A percentile compares a stretch with the other conserved stretches of the same genome.
Conservation (phyloP, 1,284 basidiomycete genomes). For the Ustilago esculenta region DNA sequence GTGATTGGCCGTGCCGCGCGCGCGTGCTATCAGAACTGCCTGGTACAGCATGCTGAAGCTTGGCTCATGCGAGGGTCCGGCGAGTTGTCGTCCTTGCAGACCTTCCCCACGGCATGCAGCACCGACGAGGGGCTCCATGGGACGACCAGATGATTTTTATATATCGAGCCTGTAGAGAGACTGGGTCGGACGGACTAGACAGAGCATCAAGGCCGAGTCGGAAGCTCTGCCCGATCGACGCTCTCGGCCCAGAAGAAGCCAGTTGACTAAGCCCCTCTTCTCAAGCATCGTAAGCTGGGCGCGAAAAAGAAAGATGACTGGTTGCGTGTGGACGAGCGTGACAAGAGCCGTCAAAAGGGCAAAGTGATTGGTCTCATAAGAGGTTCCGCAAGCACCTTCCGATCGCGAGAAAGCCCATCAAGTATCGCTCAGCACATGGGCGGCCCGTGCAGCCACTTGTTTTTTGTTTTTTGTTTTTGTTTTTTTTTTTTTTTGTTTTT, state of each 20-base stretch:
- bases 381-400: slow-evolving; percentile 11
- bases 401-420: slow-evolving; percentile 24
- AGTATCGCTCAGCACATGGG: slow-evolving; percentile 2
- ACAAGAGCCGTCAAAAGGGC: no score
- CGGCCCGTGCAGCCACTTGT: slow-evolving; percentile 6
- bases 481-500: neutral
- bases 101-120: slow-evolving; percentile 8
- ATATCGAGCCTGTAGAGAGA: no score
- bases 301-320: neutral
- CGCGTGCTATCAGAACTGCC: neutral
- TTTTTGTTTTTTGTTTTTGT: neutral
- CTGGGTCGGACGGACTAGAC: neutral
- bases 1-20: slow-evolving; percentile 4
- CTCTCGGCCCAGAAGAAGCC: no score
- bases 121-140: slow-evolving; percentile 36
- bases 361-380: neutral
- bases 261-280: no score
- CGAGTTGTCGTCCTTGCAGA: slow-evolving; percentile 8
- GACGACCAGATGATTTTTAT: slow-evolving; percentile 9
- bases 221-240: no score
- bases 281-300: no score
- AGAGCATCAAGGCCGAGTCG: no score
- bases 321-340: no score
- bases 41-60: neutral
- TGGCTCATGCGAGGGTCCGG: slow-evolving; percentile 1